Base-by-base conservation (phyloP, 2,329 filamentous ascomycete species). In the Aspergillus oerlinghausenensis region DNA sequence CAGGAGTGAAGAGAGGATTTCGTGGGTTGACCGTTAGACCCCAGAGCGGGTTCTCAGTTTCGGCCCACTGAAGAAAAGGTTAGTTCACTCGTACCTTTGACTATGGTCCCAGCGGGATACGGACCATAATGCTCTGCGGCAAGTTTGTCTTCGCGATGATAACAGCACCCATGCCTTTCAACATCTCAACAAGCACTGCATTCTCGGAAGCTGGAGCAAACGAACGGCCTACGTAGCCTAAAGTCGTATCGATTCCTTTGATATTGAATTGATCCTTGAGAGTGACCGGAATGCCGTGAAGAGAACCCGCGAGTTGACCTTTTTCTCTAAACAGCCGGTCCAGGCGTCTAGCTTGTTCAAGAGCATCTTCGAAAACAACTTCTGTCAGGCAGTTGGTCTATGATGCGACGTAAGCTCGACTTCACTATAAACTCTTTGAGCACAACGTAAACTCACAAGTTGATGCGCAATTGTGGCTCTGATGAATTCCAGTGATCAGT, bases 211-310 rank as follows among this genome's bases (percentile, higher is more conserved):
- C 81, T 0, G 81, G 81, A 1, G 75, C 66, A 54, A 80, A 80
- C 0, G 80, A 75, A 49, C 75, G 73, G 8, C 74, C 75, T 1
- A 84, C 80, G 60, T 86, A 86, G 6, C 84, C 84, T 3, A 87
- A 70, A 0, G 84, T 85, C 0, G 80, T 79, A 53, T 86, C 82
- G 3, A 79, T 67, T 1, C 82, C 84, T 56, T 80, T 80, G 45
- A 88, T 73, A 25, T 86, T 80, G 68, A 87, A 87, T 14, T 84
- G 82, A 52, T 87, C 85, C 65, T 87, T 87, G 11, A 85, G 63
- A 5, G 76, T 80, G 54, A 85, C 75, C 0, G 82, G 82, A 2
- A 85, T 67, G 0, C 81, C 83, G 66, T 83, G 82, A 10, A 81
- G 61, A 21, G 79, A 74, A 3, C 82, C 81, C 62, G 81, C 75